Percentiles rank a stretch among this genome's conserved stretches.
Conservation (phyloP, 1,284 basidiomycete genomes). For the Sporisorium iseilematis-ciliati region DNA sequence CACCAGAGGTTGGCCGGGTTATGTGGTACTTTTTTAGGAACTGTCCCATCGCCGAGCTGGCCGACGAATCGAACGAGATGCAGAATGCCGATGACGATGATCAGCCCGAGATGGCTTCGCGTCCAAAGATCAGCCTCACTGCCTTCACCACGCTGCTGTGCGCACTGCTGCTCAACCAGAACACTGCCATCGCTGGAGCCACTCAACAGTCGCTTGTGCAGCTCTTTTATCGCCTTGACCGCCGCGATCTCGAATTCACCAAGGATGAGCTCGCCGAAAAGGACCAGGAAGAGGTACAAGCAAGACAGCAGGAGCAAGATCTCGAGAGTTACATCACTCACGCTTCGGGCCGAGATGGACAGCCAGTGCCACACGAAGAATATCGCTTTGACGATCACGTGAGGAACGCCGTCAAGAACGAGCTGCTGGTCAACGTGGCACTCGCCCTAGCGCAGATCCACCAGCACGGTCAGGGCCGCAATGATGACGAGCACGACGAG, state of each 20-base stretch:
- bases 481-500: constrained; percentile 16
- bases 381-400: constrained; percentile 61
- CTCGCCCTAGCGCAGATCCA: constrained; percentile 61
- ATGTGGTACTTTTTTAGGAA: constrained; percentile 96
- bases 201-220: constrained; percentile 83
- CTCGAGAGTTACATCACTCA: constrained; percentile 54
- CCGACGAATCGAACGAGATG: constrained; percentile 39
- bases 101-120: constrained; percentile 45
- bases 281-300: constrained; percentile 17
- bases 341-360: constrained; percentile 64
- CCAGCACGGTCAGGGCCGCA: constrained; percentile 19
- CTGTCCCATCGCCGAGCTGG: constrained; percentile 62
- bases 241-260: constrained; percentile 40
- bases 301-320: constrained; percentile 30
- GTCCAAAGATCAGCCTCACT: constrained; percentile 79
- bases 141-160: constrained; percentile 92
- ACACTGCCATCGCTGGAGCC: constrained; percentile 79
- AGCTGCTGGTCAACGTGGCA: constrained; percentile 67
- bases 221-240: constrained; percentile 75
- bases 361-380: constrained; percentile 57
- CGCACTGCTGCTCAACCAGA: constrained; percentile 85
- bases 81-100: constrained; percentile 48
- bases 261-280: constrained; percentile 42
- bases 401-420: constrained; percentile 53
- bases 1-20: constrained; percentile 82